These are phyloP conservation scores for Dactylellina haptotyla DNA, from an alignment of 2,329 filamentous ascomycete genomes.

Conservation along the genomic window DNA sequence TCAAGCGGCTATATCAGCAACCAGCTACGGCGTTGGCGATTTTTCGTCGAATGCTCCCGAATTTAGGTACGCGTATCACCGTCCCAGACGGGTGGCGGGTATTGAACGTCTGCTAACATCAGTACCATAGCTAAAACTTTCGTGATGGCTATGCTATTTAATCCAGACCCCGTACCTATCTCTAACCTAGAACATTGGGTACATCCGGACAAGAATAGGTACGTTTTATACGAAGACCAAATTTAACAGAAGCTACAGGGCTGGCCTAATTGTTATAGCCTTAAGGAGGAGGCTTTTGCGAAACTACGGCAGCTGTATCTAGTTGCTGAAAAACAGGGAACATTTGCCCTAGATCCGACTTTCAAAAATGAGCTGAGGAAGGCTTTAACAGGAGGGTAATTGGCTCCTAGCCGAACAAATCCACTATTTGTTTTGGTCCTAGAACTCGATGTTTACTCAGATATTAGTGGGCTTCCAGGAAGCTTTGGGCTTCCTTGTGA, in stretches of 20 bases:
- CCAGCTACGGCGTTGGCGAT: conserved; percentile 94
- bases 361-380: conserved; percentile 85
- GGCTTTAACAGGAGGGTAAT: conserved; percentile 79
- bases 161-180: conserved; percentile 81
- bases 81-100: not conserved
- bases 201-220: conserved; percentile 72
- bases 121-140: conserved; percentile 77
- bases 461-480: conserved; percentile 73
- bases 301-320: conserved; percentile 89
- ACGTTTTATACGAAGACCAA: conserved; percentile 56
- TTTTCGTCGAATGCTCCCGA: conserved; percentile 95
- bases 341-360: conserved; percentile 73
- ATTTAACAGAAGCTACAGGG: not conserved
- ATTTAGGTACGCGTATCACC: conserved; percentile 72
- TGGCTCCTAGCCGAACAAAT: not conserved
- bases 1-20: conserved; percentile 91
- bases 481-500: conserved; percentile 88
- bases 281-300: conserved; percentile 84
- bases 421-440: not conserved
- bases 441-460: not conserved
- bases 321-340: conserved; percentile 66
- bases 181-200: conserved; percentile 87
- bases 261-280: conserved; percentile 67
- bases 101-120: conserved; percentile 6
- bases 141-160: conserved; percentile 94